phyloP scores from a whole-genome alignment of 225 moss, liverwort and hornwort genomes.

The Marchantia polymorpha region DNA sequence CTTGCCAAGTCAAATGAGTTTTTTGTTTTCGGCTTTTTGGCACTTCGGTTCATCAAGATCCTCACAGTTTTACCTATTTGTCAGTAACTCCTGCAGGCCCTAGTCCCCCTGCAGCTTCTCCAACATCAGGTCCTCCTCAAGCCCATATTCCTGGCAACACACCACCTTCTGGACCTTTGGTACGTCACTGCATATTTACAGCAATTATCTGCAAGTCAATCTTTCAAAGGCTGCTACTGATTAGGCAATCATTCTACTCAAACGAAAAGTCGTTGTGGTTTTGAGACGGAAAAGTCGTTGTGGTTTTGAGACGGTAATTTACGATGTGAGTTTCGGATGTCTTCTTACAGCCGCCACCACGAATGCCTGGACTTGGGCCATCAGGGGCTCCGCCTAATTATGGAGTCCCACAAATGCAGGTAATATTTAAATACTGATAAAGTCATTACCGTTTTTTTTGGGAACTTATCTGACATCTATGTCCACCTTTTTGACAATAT shows the following conservation, averaged over 20 bases:
- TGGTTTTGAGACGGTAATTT: not conserved
- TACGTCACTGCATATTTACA: slow-evolving; percentile 23
- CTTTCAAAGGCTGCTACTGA: not conserved
- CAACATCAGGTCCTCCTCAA: slow-evolving; percentile 64
- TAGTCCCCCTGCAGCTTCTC: slow-evolving; percentile 45
- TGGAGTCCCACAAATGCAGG: slow-evolving; percentile 89
- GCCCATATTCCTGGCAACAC: slow-evolving; percentile 64
- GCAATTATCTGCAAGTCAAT: not conserved
- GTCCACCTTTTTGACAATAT: not conserved
- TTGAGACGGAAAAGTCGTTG: no score
- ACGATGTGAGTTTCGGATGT: not conserved
- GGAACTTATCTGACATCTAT: not conserved
- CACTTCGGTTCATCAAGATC: no score
- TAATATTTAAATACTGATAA: slow-evolving; percentile 16
- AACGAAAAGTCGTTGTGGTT: not conserved
- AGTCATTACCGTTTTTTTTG: no score
- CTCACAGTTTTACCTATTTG: not conserved
- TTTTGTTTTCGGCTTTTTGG: no score
- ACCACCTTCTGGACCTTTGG: slow-evolving; percentile 69
- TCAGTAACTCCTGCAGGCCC: slow-evolving; percentile 34
- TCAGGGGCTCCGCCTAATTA: slow-evolving; percentile 79
- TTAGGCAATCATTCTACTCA: not conserved
- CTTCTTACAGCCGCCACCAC: slow-evolving; percentile 56
- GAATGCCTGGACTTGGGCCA: slow-evolving; percentile 90
- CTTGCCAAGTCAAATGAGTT: no score